phyloP scores from a whole-genome alignment of 176 grass and related monocot genomes.

The Chloris gayana region DNA sequence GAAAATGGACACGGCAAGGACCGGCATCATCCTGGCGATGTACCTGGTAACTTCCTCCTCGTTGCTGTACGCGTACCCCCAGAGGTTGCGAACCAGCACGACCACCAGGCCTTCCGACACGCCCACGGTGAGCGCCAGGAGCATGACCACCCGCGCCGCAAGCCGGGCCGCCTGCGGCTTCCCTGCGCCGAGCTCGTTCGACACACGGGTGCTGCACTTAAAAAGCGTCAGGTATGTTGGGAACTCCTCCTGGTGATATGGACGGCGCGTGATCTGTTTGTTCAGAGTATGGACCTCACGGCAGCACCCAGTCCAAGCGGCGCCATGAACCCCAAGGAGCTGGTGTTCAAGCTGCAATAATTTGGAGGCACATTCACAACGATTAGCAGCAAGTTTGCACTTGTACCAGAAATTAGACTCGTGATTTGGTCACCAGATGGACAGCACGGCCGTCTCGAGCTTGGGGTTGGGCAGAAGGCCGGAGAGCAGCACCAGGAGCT shows the following conservation, averaged over 20 bases:
- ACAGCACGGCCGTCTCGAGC: constrained; percentile 64
- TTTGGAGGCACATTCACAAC: background rate
- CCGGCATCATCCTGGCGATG: constrained; percentile 38
- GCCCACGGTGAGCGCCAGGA: constrained; percentile 28
- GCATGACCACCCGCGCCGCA: constrained; percentile 33
- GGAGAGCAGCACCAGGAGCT: constrained; percentile 65
- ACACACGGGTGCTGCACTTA: constrained; percentile 50
- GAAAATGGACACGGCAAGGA: constrained; percentile 49
- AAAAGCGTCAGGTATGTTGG: too few species aligned
- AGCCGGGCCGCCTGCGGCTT: constrained; percentile 29
- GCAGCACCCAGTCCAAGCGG: constrained; percentile 57
- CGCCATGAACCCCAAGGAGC: constrained; percentile 41
- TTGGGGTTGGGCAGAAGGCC: constrained; percentile 68
- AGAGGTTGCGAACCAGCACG: constrained; percentile 36
- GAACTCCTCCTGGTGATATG: too few species aligned
- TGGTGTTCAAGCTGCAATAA: constrained; percentile 50
- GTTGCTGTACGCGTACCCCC: constrained; percentile 56
- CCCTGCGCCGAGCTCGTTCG: constrained; percentile 65
- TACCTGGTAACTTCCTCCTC: constrained; percentile 52
- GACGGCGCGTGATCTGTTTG: too few species aligned
- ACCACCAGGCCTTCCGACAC: constrained; percentile 33
- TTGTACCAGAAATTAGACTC: background rate
- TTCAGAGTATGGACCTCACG: constrained; percentile 27
- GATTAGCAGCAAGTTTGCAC: background rate
- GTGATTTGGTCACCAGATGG: constrained; percentile 37